Evolutionary conservation across 129 eudicot species (phyloP), one percentile per base, ranked within the genome.

Genomic region (Scalesia atractyloides): DNA sequence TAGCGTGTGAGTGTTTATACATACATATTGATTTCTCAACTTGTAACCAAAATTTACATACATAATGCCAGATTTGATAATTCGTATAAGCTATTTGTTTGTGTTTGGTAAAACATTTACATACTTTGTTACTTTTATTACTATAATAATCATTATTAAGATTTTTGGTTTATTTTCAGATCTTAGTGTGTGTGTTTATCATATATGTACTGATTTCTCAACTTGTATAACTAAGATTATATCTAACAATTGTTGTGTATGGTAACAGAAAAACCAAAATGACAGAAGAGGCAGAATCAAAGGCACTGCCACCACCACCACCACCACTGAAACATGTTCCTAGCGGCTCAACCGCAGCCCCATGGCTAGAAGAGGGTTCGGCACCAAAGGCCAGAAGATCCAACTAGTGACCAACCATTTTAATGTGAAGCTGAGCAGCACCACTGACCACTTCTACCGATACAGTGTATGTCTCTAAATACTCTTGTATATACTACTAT

Each of bases 381-480:
- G 94, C 0, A 20, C 72, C 13, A 84, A 75, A 19, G 94, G 94
- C 5, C 76, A 71, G 56, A 74, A 50, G 54, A 66, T 87, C 39
- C 57, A 49, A 3, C 43, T 87, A 2, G 7, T 87, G n/a, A 82
- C 87, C 5, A 87, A 87, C 71, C 89, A 84, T 54, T 84, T 88
- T 61, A 77, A 73, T 58, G 90, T 88, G 1, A 69, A 79, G 1
- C 57, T 88, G 12, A 60, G 62, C 50, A 73, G 60, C 67, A 36
- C 76, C 13, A 79, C 58, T 15, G 88, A 82, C 18, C 24, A 80
- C 64, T 88, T 84, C 70, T 85, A 53, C 57, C 90, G 85, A 16
- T 85, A 88, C 48, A 75, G 84, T 75, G 89, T 87, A 74, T 64
- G 10, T 68, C 5, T 33, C 11, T 41, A 41, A 2, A 5, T 18